Evolutionary conservation across 2,329 filamentous ascomycete genomes (phyloP), one percentile per base, ranked within the genome.

Genomic region (Rutstroemia sp.): DNA sequence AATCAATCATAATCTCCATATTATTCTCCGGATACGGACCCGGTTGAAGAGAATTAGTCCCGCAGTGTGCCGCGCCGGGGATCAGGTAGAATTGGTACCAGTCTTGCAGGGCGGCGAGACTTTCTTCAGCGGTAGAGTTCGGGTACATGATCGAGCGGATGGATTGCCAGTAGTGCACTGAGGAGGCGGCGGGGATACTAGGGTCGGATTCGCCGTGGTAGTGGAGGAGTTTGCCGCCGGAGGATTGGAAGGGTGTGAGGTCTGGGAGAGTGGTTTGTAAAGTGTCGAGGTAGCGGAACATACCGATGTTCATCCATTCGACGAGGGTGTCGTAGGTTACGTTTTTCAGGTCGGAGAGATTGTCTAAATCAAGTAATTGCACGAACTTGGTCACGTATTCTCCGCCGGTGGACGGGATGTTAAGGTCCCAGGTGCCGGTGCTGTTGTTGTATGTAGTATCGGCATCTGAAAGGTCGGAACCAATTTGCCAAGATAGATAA

Each of bases 1-100:
- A 88, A 64, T 88, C 82, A 65, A 89, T 87, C 17, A 83, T 82
- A 2, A 83, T 87, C 2, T 84, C 81, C 68, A 88, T 82, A 44
- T 88, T 84, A 4, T 82, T 82, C 59, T 82, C 75, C n/a, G 60
- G 61, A 45, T 52, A 63, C 5, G 61, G 60, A 2, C 58, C 58
- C 0, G 75, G 74, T 68, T 77, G 73, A 1, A 73, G 67, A 5
- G 66, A 57, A 67, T 78, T 80, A 37, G 68, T 64, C 0, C 71
- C 68, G 60, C 79, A 83, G 68, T 81, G 79, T 0, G 70, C 77
- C 0, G 75, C 79, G 23, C 78, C 78, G 0, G 79, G 78, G 19
- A 82, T 64, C 0, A 81, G 72, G 68, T 75, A 82, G 41, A 82
- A 70, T 53, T 75, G 73, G 67, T 81, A 83, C 72, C 77, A 83